A percentile compares a stretch with the other conserved stretches of the same genome.
Conservation (phyloP, 2,329 filamentous ascomycete genomes). For the Tolypocladium endophyticum region DNA sequence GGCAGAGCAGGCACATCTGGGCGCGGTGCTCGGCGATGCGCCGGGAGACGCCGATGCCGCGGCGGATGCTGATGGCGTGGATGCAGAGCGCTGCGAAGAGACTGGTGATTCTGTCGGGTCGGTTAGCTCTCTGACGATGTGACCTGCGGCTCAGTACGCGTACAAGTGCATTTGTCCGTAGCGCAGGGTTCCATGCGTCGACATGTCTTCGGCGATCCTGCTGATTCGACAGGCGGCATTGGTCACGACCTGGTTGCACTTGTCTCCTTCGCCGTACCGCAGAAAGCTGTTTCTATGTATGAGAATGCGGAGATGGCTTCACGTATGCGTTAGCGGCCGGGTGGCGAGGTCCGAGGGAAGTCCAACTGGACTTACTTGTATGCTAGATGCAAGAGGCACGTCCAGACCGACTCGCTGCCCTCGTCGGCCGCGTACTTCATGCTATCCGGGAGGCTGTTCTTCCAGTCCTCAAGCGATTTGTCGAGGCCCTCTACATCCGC, state of each 20-base stretch:
- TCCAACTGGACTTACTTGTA: constrained; percentile 18
- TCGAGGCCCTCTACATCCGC: constrained; percentile 18
- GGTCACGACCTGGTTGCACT: constrained; percentile 17
- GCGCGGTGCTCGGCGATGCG: constrained; percentile 25
- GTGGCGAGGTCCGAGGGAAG: too few species aligned
- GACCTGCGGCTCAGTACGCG: constrained; percentile 1
- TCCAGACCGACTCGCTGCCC: constrained; percentile 22
- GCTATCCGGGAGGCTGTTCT: constrained; percentile 17
- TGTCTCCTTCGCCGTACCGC: constrained; percentile 12
- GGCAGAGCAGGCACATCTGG: constrained; percentile 24
- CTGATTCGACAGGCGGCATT: constrained; percentile 23
- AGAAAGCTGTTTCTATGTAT: constrained; percentile 24
- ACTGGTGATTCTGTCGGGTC: constrained; percentile 18
- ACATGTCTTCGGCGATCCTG: constrained; percentile 27
- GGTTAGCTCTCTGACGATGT: neutral
- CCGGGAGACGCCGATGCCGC: constrained; percentile 19
- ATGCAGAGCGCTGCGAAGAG: constrained; percentile 27
- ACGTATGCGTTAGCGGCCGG: neutral
- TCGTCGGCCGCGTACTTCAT: constrained; percentile 20
- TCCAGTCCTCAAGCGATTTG: constrained; percentile 21
- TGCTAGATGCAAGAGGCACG: constrained; percentile 24
- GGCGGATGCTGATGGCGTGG: constrained; percentile 23
- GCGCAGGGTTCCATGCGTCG: constrained; percentile 19
- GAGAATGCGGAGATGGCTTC: constrained; percentile 23
- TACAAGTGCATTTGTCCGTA: constrained; percentile 28